Conservation (phyloP, 176 grass and related monocot species). For the Thalia dealbata region DNA sequence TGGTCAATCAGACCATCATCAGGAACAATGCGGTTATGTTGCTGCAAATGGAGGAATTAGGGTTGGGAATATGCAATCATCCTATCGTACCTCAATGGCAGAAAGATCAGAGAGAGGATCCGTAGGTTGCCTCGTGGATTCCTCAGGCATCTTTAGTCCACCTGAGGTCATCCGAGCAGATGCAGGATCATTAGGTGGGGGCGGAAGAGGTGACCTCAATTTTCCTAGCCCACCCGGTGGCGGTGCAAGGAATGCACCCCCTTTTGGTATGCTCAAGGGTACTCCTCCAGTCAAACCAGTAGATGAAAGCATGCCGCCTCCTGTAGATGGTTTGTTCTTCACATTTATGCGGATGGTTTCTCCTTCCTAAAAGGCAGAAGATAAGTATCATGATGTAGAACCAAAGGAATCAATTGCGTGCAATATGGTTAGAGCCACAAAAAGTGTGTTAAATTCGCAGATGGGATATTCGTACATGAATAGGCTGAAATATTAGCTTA, state of each 20-base stretch:
- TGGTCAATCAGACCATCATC: background rate
- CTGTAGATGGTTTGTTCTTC: conserved; percentile 70
- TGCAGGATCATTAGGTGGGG: conserved; percentile 88
- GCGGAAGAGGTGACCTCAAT: conserved; percentile 73
- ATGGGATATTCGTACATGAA: no score
- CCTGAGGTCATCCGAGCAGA: conserved; percentile 59
- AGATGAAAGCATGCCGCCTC: conserved; percentile 71
- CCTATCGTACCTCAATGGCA: conserved; percentile 51
- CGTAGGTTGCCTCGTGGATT: conserved; percentile 35
- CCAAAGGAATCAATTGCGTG: background rate
- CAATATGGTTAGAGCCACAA: background rate
- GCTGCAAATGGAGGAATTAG: background rate
- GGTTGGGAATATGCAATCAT: background rate
- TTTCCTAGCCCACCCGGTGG: conserved; percentile 68
- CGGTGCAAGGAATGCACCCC: conserved; percentile 53
- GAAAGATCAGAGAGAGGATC: conserved; percentile 89
- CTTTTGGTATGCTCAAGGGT: conserved; percentile 40
- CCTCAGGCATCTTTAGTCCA: conserved; percentile 30
- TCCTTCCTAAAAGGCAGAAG: conserved; percentile 55
- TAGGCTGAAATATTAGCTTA: no score
- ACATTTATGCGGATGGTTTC: conserved; percentile 99
- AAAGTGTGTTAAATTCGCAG: background rate
- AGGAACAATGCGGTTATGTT: background rate
- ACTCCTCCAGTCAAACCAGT: conserved; percentile 57
- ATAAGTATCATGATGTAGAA: conserved; percentile 20